Percentiles rank a stretch among this genome's conserved stretches.
phyloP scores from a whole-genome alignment of 2,329 filamentous ascomycete species.

The Calonectria naviculata region DNA sequence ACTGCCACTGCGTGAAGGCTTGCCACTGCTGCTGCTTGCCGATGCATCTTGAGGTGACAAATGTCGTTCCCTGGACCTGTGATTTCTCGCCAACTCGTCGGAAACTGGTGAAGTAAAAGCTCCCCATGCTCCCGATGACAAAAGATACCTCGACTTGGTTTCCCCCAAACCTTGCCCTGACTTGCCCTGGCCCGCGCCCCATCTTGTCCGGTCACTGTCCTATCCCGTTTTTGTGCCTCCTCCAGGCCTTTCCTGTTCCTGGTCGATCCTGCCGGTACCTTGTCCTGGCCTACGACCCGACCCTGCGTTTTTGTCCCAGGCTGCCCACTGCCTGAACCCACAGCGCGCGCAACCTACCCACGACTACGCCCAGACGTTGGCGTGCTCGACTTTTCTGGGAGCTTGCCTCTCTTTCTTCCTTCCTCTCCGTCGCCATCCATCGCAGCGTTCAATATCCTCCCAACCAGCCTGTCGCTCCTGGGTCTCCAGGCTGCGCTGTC shows the following conservation, averaged over 20 bases:
- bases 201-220: constrained; percentile 12
- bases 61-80: background rate
- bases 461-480: constrained; percentile 41
- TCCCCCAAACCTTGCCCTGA: constrained; percentile 23
- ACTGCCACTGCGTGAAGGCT: background rate
- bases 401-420: constrained; percentile 23
- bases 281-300: constrained; percentile 37
- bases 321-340: constrained; percentile 28
- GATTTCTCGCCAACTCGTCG: background rate
- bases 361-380: constrained; percentile 32
- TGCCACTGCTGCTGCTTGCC: background rate
- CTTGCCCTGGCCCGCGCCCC: constrained; percentile 13
- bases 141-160: constrained; percentile 3
- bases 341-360: constrained; percentile 23
- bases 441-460: constrained; percentile 30
- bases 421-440: constrained; percentile 18
- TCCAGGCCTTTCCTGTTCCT: constrained; percentile 20
- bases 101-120: background rate
- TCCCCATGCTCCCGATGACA: background rate
- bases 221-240: constrained; percentile 12
- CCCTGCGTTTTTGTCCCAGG: constrained; percentile 31
- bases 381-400: constrained; percentile 26
- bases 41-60: background rate
- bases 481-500: constrained; percentile 41
- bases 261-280: constrained; percentile 16